Conservation (phyloP, 2,329 filamentous ascomycete species). For the Talaromyces albobiverticillius region DNA sequence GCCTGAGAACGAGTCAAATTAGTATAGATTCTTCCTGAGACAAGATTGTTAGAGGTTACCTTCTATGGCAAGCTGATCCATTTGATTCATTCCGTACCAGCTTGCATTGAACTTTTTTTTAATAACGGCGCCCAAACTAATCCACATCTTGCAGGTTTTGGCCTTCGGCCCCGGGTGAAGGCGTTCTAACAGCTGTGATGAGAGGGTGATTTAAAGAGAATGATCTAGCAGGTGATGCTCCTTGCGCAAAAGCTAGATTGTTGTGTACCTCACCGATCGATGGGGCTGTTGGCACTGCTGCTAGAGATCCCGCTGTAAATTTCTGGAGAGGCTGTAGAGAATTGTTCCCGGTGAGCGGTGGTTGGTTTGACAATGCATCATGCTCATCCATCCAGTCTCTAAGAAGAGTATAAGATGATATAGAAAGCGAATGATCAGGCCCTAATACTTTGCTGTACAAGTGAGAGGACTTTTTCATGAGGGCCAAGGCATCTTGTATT, state of each 20-base stretch:
- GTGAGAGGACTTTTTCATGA: constrained; percentile 7
- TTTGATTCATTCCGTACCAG: too few relatives aligned
- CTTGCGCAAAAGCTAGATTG: constrained; percentile 3
- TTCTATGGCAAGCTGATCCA: too few relatives aligned
- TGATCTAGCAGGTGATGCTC: neutral
- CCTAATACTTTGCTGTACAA: neutral
- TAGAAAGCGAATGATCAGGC: neutral
- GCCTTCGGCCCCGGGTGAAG: too few relatives aligned
- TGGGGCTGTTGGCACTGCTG: constrained; percentile 5
- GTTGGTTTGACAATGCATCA: neutral
- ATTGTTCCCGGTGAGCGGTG: constrained; percentile 1
- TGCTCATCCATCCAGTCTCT: constrained; percentile 4
- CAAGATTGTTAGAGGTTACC: too few relatives aligned
- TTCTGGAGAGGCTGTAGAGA: neutral
- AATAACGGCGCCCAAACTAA: too few relatives aligned
- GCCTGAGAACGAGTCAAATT: too few relatives aligned
- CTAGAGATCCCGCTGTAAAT: constrained; percentile 4
- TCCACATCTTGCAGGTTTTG: too few relatives aligned
- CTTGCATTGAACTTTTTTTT: too few relatives aligned
- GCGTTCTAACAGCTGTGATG: too few relatives aligned
- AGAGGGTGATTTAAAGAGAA: too few relatives aligned
- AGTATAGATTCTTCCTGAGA: too few relatives aligned
- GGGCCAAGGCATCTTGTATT: neutral
- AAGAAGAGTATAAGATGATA: neutral
- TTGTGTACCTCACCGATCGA: constrained; percentile 1